These are phyloP conservation scores for Trichoderma endophyticum DNA, from an alignment of 2,329 filamentous ascomycete species.

Conservation along the genomic window DNA sequence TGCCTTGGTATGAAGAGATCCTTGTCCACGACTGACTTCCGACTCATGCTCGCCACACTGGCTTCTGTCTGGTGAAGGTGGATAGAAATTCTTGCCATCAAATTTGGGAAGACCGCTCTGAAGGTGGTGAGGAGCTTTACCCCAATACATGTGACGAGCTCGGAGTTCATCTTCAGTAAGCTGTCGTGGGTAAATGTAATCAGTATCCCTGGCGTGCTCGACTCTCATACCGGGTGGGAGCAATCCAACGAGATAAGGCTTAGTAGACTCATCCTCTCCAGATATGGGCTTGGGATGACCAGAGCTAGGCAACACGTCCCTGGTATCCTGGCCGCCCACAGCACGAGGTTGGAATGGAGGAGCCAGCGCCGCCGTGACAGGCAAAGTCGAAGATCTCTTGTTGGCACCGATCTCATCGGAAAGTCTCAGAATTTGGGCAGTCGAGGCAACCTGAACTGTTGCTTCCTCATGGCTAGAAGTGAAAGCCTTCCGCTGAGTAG, in stretches of 20 bases:
- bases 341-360: constrained; percentile 47
- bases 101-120: constrained; percentile 58
- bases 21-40: background rate
- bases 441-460: constrained; percentile 28
- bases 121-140: constrained; percentile 49
- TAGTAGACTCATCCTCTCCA: background rate
- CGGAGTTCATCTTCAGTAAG: constrained; percentile 57
- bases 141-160: constrained; percentile 60
- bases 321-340: constrained; percentile 17
- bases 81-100: constrained; percentile 63
- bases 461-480: background rate
- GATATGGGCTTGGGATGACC: background rate
- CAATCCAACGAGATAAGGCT: constrained; percentile 55
- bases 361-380: constrained; percentile 46
- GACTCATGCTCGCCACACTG: constrained; percentile 18
- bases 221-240: constrained; percentile 44
- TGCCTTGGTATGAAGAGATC: background rate
- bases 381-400: constrained; percentile 37
- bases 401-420: constrained; percentile 22
- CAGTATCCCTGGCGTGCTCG: constrained; percentile 41
- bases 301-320: background rate
- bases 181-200: constrained; percentile 55
- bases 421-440: constrained; percentile 9
- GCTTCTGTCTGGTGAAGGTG: constrained; percentile 50
- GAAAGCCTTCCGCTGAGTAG: constrained; percentile 17